Percentiles rank a stretch among this genome's conserved stretches.
Conservation (phyloP, 768 basidiomycete species). For the Hydnomerulius pinastri region DNA sequence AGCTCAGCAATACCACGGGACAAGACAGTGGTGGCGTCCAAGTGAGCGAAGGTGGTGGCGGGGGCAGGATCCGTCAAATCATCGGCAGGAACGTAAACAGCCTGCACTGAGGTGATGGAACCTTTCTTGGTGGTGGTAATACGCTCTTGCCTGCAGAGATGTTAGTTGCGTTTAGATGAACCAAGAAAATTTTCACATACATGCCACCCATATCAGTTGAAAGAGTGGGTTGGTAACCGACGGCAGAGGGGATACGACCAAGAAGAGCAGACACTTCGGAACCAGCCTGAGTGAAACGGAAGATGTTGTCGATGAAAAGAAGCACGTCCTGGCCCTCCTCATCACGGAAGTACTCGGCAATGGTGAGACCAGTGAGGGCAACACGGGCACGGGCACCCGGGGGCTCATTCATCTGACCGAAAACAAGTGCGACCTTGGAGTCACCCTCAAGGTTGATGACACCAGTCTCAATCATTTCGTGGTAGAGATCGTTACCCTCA, state of each 20-base stretch:
- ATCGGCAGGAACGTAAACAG: slow-evolving; percentile 99
- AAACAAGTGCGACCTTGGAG: slow-evolving; percentile 99
- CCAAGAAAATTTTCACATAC: slow-evolving; percentile 47
- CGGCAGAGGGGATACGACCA: slow-evolving; percentile 99
- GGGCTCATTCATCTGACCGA: slow-evolving; percentile 99
- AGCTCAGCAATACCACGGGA: slow-evolving; percentile 99
- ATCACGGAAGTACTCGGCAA: slow-evolving; percentile 99
- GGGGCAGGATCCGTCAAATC: slow-evolving; percentile 99
- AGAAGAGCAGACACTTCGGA: slow-evolving; percentile 99
- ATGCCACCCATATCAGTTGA: slow-evolving; percentile 99
- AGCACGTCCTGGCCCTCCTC: slow-evolving; percentile 99
- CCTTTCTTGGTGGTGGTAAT: slow-evolving; percentile 99
- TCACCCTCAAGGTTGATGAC: slow-evolving; percentile 99
- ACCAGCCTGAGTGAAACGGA: slow-evolving; percentile 99
- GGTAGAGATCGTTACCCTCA: slow-evolving; percentile 99
- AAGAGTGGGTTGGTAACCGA: slow-evolving; percentile 99
- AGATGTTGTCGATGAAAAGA: slow-evolving; percentile 99
- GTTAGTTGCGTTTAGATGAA: slow-evolving; percentile 9
- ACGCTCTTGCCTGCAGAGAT: slow-evolving; percentile 84
- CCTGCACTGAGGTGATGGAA: slow-evolving; percentile 99
- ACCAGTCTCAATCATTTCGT: slow-evolving; percentile 99
- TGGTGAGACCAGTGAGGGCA: slow-evolving; percentile 97
- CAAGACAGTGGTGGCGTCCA: slow-evolving; percentile 99
- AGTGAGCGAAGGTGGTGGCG: slow-evolving; percentile 99
- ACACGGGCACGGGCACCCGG: slow-evolving; percentile 99